Conservation (phyloP, 2,329 filamentous ascomycete species). For the Cladophialophora yegresii region DNA sequence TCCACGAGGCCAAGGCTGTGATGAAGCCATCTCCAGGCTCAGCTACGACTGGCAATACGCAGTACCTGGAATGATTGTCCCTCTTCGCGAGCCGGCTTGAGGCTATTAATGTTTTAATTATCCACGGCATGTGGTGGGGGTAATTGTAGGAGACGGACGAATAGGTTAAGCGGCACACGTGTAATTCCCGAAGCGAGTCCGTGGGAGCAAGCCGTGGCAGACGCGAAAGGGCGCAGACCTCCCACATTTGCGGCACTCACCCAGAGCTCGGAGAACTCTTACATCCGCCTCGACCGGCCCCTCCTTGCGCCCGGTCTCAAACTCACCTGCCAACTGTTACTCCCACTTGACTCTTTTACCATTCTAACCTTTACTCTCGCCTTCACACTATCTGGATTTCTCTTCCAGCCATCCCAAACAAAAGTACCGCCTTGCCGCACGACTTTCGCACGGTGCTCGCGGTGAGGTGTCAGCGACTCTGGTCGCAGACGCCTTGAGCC, state of each 20-base stretch:
- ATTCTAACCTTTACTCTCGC: slow-evolving; percentile 14
- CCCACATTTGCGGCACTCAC: slow-evolving; percentile 8
- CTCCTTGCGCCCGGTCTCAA: slow-evolving; percentile 11
- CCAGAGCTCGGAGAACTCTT: neutral
- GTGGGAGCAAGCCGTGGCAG: neutral
- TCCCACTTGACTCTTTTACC: neutral
- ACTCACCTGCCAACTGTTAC: neutral
- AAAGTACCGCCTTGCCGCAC: neutral
- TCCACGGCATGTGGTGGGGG: neutral
- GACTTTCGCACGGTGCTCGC: neutral
- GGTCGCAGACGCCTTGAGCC: neutral
- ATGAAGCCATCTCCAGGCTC: neutral
- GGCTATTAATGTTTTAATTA: slow-evolving; percentile 10
- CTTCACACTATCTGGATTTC: neutral
- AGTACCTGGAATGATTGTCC: neutral
- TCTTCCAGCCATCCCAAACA: neutral
- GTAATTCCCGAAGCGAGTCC: slow-evolving; percentile 22
- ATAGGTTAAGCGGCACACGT: neutral
- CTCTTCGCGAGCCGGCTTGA: neutral
- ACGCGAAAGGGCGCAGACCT: slow-evolving; percentile 4
- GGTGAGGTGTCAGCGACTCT: neutral
- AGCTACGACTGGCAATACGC: neutral
- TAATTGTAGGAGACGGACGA: neutral
- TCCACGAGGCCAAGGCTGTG: neutral
- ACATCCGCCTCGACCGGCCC: slow-evolving; percentile 3